A percentile compares a stretch with the other conserved stretches of the same genome.
Conservation (phyloP, 2,329 filamentous ascomycete genomes). For the Trichophyton benhamiae region DNA sequence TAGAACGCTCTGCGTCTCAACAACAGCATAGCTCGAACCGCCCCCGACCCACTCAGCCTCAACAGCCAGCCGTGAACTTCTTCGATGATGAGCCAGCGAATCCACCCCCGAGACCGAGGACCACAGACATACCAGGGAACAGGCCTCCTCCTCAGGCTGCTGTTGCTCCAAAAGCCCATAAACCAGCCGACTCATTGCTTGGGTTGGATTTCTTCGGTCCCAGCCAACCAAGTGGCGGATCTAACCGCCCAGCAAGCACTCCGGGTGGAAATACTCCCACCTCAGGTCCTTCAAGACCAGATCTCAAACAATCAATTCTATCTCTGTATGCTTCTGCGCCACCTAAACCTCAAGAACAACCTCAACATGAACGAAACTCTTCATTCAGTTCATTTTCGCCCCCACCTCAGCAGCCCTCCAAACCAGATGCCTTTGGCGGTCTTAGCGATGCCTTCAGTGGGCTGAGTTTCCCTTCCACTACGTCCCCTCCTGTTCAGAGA, state of each 20-base stretch:
- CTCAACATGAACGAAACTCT: conserved; percentile 46
- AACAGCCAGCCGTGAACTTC: conserved; percentile 53
- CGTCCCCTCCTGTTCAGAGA: conserved; percentile 25
- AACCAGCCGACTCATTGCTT: conserved; percentile 71
- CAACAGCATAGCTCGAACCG: conserved; percentile 36
- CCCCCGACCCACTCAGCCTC: conserved; percentile 18
- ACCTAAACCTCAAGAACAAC: conserved; percentile 54
- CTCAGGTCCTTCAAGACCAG: conserved; percentile 60
- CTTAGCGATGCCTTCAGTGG: conserved; percentile 72
- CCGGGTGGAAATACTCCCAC: conserved; percentile 47
- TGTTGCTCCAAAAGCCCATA: conserved; percentile 46
- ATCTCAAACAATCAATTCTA: conserved; percentile 92
- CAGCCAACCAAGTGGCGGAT: conserved; percentile 36
- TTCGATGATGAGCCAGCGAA: conserved; percentile 59
- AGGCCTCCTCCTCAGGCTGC: conserved; percentile 37
- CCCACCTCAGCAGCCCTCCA: conserved; percentile 26
- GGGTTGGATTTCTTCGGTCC: conserved; percentile 87
- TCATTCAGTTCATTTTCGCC: conserved; percentile 61
- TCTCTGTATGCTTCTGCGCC: conserved; percentile 82
- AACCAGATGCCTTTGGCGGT: conserved; percentile 45
- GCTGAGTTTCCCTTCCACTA: conserved; percentile 47
- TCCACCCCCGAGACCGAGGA: conserved; percentile 57
- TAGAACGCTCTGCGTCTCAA: conserved; percentile 47
- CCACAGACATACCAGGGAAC: conserved; percentile 40
- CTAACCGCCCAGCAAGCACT: conserved; percentile 63